phyloP scores from a whole-genome alignment of 768 basidiomycete genomes.

The Trametes coccinea region DNA sequence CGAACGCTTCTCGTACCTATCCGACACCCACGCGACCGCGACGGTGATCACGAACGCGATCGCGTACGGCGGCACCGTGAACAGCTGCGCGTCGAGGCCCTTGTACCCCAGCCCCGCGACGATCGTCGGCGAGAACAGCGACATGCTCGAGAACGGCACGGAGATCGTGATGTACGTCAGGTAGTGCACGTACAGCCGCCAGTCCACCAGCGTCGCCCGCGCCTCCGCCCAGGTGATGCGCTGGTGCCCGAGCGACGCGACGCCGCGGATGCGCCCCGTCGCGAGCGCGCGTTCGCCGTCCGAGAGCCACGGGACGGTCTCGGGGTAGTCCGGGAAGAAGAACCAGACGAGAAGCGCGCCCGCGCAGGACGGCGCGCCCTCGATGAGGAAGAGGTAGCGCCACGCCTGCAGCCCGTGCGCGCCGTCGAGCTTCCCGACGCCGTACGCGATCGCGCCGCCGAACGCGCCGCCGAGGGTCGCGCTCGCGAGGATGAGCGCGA shows the following conservation, averaged over 20 bases:
- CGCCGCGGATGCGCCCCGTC: conserved; percentile 38
- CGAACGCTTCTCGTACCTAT: conserved; percentile 23
- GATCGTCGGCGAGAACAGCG: conserved; percentile 73
- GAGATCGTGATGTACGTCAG: conserved; percentile 46
- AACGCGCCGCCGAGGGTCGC: conserved; percentile 33
- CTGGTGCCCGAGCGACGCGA: conserved; percentile 37
- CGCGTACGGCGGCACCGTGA: conserved; percentile 54
- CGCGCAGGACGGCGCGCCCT: conserved; percentile 48
- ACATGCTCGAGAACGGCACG: conserved; percentile 41
- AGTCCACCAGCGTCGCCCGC: conserved; percentile 37
- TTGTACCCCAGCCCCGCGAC: conserved; percentile 61
- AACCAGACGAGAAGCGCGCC: conserved; percentile 34
- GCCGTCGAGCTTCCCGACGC: conserved; percentile 33
- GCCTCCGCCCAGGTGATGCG: conserved; percentile 42
- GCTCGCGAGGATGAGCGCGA: conserved; percentile 34
- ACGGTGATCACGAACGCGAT: conserved; percentile 34
- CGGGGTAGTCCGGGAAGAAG: conserved; percentile 51
- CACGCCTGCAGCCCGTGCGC: conserved; percentile 29
- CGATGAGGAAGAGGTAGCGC: conserved; percentile 44
- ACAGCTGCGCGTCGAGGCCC: conserved; percentile 54
- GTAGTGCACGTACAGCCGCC: conserved; percentile 41
- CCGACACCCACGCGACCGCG: conserved; percentile 23
- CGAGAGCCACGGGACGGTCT: conserved; percentile 46
- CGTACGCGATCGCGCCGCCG: conserved; percentile 37
- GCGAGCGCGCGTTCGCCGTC: conserved; percentile 44